phyloP scores from a whole-genome alignment of 768 basidiomycete genomes.

The Boletellus ananas region DNA sequence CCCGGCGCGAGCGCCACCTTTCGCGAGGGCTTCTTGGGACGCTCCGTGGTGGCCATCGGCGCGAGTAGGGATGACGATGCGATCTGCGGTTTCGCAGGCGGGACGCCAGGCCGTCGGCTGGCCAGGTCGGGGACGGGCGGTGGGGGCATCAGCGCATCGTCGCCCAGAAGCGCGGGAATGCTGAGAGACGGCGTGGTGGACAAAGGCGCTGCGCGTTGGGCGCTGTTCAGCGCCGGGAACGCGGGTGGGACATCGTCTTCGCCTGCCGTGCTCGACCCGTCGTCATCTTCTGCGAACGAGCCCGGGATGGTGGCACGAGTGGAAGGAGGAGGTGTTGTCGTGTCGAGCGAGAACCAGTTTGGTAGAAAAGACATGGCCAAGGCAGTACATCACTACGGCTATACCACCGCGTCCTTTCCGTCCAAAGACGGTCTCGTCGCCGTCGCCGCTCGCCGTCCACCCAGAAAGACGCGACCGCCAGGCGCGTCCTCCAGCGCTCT shows the following conservation, averaged over 20 bases:
- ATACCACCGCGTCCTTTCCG: too few relatives aligned
- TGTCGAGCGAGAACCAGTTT: too few relatives aligned
- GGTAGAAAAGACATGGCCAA: not conserved
- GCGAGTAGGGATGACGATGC: constrained; percentile 3
- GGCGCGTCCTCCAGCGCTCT: constrained; percentile 33
- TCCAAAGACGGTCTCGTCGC: too few relatives aligned
- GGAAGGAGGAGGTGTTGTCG: too few relatives aligned
- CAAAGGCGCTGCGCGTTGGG: constrained; percentile 50
- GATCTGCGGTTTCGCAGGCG: constrained; percentile 15
- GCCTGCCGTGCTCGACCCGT: constrained; percentile 39
- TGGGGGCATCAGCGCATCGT: constrained; percentile 37
- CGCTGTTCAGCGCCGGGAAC: constrained; percentile 70
- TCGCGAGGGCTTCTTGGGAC: constrained; percentile 3
- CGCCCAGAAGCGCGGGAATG: constrained; percentile 25
- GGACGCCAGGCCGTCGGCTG: constrained; percentile 32
- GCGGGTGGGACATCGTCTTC: constrained; percentile 63
- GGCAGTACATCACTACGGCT: too few relatives aligned
- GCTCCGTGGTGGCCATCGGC: constrained; percentile 1
- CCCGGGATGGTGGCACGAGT: too few relatives aligned
- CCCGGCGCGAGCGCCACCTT: constrained; percentile 74
- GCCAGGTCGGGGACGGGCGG: constrained; percentile 43
- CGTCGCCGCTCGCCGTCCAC: too few relatives aligned
- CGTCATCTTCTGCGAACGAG: constrained; percentile 29
- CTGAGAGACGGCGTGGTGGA: constrained; percentile 6
- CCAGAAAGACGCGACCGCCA: too few relatives aligned